Conservation (phyloP, 331 rosid genomes). For the Acacia concinna region DNA sequence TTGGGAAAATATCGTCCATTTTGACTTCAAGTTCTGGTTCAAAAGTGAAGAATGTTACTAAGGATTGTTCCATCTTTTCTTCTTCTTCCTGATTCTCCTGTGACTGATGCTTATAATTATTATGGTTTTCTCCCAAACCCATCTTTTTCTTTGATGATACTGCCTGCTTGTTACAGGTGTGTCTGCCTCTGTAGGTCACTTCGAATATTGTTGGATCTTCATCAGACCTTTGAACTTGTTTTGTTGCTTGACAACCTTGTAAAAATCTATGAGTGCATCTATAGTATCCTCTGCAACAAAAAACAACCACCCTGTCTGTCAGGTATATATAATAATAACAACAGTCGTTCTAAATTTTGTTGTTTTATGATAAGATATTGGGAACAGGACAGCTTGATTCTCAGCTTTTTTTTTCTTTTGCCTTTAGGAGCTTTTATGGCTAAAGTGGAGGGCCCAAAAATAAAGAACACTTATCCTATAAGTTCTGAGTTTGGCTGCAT, state of each 20-base stretch:
- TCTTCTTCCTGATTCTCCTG: constrained; percentile 28
- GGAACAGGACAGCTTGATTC: neutral
- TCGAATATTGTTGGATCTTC: constrained; percentile 47
- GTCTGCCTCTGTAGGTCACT: constrained; percentile 65
- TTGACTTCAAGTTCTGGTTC: constrained; percentile 46
- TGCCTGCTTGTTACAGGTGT: constrained; percentile 65
- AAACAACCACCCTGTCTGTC: constrained; percentile 28
- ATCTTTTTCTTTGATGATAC: constrained; percentile 24
- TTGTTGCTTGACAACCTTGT: constrained; percentile 85
- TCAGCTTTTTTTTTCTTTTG: neutral
- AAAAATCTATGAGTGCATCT: constrained; percentile 72
- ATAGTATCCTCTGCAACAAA: constrained; percentile 70
- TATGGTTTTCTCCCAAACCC: constrained; percentile 28
- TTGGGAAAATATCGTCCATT: constrained; percentile 44
- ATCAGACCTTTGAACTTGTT: constrained; percentile 82
- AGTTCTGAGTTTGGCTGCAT: constrained; percentile 1
- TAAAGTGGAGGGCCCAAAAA: neutral
- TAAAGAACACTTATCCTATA: neutral
- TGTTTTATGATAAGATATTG: neutral
- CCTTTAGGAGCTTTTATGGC: neutral
- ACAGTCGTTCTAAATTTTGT: neutral
- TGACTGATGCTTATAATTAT: neutral
- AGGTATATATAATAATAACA: neutral
- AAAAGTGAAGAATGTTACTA: constrained; percentile 25
- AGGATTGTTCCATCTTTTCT: constrained; percentile 30